Evolutionary conservation across 1,284 basidiomycete genomes (phyloP).

Genomic region (Ganoderma meredithae): DNA sequence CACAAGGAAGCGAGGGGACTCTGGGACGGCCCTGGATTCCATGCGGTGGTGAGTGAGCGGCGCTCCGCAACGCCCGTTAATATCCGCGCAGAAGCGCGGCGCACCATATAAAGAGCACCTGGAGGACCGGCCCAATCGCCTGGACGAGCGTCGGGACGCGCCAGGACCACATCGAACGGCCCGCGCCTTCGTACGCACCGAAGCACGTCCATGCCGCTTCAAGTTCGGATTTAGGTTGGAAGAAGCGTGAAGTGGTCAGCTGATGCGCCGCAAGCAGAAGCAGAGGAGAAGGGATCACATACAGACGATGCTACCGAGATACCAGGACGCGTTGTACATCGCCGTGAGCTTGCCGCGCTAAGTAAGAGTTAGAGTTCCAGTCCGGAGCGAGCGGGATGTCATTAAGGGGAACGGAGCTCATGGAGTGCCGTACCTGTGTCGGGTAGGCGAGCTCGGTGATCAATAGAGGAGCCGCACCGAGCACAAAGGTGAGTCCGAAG

Average conservation of each 20-base stretch:
- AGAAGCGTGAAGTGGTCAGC: conserved; percentile 18
- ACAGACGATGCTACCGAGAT: conserved; percentile 68
- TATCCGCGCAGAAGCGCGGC: conserved; percentile 15
- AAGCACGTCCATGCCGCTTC: conserved; percentile 60
- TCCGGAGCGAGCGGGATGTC: not conserved
- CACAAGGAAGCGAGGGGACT: conserved; percentile 74
- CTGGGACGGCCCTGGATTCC: conserved; percentile 62
- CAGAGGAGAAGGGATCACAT: conserved; percentile 30
- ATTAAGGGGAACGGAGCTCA: not conserved
- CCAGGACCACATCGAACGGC: conserved; percentile 67
- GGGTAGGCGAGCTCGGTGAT: conserved; percentile 78
- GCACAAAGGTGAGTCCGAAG: conserved; percentile 67
- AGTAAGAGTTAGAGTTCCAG: not conserved
- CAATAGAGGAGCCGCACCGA: conserved; percentile 68
- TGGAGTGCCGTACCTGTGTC: conserved; percentile 56
- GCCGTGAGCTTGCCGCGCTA: conserved; percentile 68
- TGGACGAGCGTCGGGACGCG: conserved; percentile 75
- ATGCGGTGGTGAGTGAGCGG: not conserved
- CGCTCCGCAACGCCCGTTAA: not conserved
- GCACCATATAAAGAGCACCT: conserved; percentile 62
- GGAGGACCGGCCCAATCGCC: conserved; percentile 65
- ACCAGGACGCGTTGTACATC: conserved; percentile 71
- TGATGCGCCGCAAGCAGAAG: conserved; percentile 11
- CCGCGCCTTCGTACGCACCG: conserved; percentile 56
- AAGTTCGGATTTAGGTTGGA: not conserved